These are phyloP conservation scores for Fraxinus baroniana DNA, from an alignment of 305 asterid species.

Conservation along the genomic window DNA sequence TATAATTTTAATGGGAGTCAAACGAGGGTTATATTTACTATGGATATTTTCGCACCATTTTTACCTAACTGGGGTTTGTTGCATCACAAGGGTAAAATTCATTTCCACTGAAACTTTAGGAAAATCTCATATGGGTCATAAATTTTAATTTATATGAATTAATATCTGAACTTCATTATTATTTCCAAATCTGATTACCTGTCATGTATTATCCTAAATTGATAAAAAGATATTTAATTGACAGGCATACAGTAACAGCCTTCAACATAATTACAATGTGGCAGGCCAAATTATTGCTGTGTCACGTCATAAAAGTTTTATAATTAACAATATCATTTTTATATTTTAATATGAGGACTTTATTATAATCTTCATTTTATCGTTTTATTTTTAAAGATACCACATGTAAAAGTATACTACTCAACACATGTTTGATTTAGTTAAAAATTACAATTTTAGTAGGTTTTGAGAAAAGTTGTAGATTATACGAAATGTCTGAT, in stretches of 20 bases:
- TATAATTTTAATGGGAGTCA: too few relatives aligned
- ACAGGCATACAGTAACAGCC: neutral
- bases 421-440: neutral
- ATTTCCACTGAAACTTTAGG: neutral
- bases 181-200: neutral
- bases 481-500: too few relatives aligned
- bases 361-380: neutral
- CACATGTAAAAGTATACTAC: neutral
- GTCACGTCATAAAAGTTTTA: neutral
- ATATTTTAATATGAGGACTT: too few relatives aligned
- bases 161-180: neutral
- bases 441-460: too few relatives aligned
- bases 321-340: too few relatives aligned
- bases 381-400: too few relatives aligned
- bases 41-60: neutral
- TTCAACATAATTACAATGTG: neutral
- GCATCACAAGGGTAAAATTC: too few relatives aligned
- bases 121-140: neutral
- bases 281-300: neutral
- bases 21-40: too few relatives aligned
- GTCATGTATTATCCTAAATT: neutral
- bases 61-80: neutral
- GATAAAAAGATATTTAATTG: neutral
- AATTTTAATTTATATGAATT: neutral
- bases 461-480: neutral